Conservation (phyloP, 768 basidiomycete genomes). For the Artomyces pyxidatus region DNA sequence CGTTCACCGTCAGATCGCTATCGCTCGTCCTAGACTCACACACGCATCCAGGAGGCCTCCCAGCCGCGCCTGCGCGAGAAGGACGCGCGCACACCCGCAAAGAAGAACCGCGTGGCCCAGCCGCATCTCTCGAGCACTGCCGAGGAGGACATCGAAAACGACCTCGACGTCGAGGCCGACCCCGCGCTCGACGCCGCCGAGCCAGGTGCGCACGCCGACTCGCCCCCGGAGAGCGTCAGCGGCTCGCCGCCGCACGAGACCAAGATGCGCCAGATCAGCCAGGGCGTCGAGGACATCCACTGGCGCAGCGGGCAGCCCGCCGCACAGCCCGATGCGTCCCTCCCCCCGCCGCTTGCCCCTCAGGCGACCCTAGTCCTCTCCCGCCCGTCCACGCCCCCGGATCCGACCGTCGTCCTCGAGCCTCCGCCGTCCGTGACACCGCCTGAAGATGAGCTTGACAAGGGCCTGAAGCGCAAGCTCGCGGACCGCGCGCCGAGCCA, state of each 20-base stretch:
- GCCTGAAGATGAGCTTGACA: slow-evolving; percentile 39
- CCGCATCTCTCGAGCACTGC: slow-evolving; percentile 43
- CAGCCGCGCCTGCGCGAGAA: slow-evolving; percentile 32
- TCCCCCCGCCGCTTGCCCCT: neutral
- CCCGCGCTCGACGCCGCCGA: slow-evolving; percentile 24
- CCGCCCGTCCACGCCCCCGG: neutral
- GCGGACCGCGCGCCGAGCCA: slow-evolving; percentile 60
- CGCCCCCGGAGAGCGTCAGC: slow-evolving; percentile 25
- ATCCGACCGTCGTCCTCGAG: slow-evolving; percentile 2
- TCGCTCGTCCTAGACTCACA: neutral
- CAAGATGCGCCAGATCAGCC: slow-evolving; percentile 71
- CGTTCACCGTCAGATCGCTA: slow-evolving; percentile 15
- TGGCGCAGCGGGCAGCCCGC: slow-evolving; percentile 47
- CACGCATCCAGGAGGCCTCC: slow-evolving; percentile 18
- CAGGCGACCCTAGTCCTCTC: slow-evolving; percentile 3
- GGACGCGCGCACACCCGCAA: slow-evolving; percentile 55
- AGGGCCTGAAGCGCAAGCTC: slow-evolving; percentile 63
- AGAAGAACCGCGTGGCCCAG: slow-evolving; percentile 54
- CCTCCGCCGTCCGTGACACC: slow-evolving; percentile 21
- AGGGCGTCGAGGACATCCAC: slow-evolving; percentile 69
- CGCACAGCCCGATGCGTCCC: slow-evolving; percentile 2
- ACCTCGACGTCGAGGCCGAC: slow-evolving; percentile 39
- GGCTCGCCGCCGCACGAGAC: slow-evolving; percentile 68
- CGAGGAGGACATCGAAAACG: slow-evolving; percentile 47
- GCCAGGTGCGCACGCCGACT: slow-evolving; percentile 35